A percentile compares a stretch with the other conserved stretches of the same genome.
phyloP scores from a whole-genome alignment of 2,329 filamentous ascomycete species.

The Epichloe baconii region DNA sequence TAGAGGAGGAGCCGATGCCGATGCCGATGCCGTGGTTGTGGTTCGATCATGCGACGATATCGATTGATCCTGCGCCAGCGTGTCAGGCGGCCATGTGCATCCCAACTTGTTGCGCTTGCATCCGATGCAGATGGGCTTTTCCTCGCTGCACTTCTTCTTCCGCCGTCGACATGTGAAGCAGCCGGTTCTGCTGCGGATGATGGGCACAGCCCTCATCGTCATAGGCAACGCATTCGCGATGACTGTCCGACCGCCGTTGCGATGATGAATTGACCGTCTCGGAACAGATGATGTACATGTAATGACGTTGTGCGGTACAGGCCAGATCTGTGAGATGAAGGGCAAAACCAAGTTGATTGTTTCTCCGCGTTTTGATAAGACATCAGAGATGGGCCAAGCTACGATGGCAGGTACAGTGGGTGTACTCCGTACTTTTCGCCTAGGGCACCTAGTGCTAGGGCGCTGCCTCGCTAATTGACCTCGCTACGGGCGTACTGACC shows the following conservation, averaged over 20 bases:
- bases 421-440: no score
- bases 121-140: conserved; percentile 37
- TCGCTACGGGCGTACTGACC: no score
- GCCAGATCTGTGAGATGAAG: no score
- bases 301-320: no score
- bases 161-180: conserved; percentile 37
- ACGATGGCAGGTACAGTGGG: no score
- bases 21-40: background rate
- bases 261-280: no score
- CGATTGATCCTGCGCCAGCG: background rate
- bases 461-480: no score
- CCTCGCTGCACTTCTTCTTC: conserved; percentile 43
- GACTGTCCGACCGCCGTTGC: background rate
- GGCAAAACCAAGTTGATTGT: no score
- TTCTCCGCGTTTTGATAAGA: no score
- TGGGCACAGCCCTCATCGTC: conserved; percentile 19
- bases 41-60: background rate
- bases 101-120: conserved; percentile 40
- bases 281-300: no score
- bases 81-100: conserved; percentile 32
- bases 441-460: no score
- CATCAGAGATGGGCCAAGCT: no score
- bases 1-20: background rate
- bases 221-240: background rate
- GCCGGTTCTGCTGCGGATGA: conserved; percentile 25